Percentiles rank a stretch among this genome's conserved stretches.
Conservation (phyloP, 345 rosid species). For the Mercurialis annua region DNA sequence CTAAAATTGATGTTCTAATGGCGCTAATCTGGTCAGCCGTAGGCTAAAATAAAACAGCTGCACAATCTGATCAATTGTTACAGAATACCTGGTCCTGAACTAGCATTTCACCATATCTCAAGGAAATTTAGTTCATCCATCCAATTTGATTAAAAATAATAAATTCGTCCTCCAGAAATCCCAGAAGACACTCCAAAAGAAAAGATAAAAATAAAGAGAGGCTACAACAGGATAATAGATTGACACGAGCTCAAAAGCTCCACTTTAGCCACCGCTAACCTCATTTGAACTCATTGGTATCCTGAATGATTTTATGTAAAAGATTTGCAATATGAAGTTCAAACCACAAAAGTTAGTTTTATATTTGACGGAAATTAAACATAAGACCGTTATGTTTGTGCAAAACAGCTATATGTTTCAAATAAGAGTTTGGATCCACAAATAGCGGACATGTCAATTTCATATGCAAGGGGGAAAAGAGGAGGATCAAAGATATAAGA, state of each 20-base stretch:
- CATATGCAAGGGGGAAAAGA: constrained; percentile 15
- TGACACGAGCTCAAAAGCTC: background rate
- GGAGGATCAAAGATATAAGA: constrained; percentile 21
- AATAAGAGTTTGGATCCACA: background rate
- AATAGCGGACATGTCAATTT: background rate
- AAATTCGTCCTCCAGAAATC: background rate
- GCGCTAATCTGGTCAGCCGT: background rate
- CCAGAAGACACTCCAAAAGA: background rate
- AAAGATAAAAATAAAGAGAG: too few relatives aligned
- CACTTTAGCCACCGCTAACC: background rate
- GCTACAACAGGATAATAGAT: background rate
- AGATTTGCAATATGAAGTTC: background rate
- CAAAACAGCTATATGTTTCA: background rate
- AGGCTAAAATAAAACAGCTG: background rate
- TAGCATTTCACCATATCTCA: background rate
- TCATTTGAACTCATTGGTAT: background rate
- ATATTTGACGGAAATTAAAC: constrained; percentile 1
- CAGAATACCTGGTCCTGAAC: background rate
- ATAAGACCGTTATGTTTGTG: background rate
- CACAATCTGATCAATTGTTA: background rate
- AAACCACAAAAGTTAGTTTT: background rate
- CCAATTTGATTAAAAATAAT: background rate
- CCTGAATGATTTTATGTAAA: background rate
- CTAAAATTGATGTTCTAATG: background rate
- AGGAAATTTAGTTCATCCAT: background rate